A percentile compares a stretch with the other conserved stretches of the same genome.
phyloP scores from a whole-genome alignment of 2,329 filamentous ascomycete species.

The Penicillium sp. region DNA sequence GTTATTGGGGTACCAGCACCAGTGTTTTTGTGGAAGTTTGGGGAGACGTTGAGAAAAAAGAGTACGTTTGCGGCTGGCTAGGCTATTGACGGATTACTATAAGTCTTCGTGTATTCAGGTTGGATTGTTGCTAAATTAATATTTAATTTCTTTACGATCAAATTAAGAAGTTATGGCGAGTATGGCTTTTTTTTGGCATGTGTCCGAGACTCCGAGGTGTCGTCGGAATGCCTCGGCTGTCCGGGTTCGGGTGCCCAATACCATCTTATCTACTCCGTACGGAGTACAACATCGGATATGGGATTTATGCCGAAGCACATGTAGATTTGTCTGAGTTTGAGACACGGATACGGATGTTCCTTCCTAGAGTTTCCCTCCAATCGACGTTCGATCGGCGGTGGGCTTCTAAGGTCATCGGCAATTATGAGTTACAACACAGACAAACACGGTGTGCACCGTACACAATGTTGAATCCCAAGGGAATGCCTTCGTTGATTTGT shows the following conservation, averaged over 20 bases:
- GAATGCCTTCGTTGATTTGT: background rate
- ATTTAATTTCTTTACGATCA: background rate
- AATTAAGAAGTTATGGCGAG: background rate
- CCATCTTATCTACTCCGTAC: no score
- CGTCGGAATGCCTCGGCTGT: background rate
- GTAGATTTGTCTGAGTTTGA: background rate
- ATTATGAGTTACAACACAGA: background rate
- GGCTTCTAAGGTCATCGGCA: background rate
- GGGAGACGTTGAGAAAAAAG: slow-evolving; percentile 46
- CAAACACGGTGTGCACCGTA: background rate
- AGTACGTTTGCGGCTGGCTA: slow-evolving; percentile 51
- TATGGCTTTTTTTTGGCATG: background rate
- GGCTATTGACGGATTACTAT: background rate
- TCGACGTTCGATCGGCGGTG: background rate
- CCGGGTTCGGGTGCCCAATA: no score
- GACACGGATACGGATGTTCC: background rate
- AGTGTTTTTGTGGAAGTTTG: slow-evolving; percentile 53
- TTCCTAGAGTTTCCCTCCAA: background rate
- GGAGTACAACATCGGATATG: no score
- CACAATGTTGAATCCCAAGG: background rate
- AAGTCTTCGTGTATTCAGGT: background rate
- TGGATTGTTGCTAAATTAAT: background rate
- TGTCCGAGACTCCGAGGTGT: background rate
- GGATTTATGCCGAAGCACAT: background rate
- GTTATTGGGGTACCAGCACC: slow-evolving; percentile 49